These are phyloP conservation scores for Lentinus tigrinus DNA, from an alignment of 768 basidiomycete genomes.

Conservation along the genomic window DNA sequence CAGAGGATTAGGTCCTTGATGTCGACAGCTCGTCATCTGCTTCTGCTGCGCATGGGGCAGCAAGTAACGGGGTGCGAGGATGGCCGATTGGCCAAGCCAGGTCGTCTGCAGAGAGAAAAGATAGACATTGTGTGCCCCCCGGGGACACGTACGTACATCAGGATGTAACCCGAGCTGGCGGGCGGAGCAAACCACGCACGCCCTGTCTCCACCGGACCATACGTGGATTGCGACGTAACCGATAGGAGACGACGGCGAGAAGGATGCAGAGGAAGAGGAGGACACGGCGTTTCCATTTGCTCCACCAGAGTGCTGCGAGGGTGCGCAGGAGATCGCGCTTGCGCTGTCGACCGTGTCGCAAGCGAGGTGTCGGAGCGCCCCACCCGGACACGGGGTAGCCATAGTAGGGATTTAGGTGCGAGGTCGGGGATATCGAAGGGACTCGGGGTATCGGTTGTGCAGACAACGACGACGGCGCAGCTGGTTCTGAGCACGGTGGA, in stretches of 20 bases:
- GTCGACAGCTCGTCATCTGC: background rate
- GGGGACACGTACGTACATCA: background rate
- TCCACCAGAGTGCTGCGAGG: conserved; percentile 63
- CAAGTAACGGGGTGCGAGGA: no score
- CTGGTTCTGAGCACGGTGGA: conserved; percentile 12
- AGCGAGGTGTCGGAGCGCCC: conserved; percentile 36
- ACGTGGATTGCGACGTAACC: conserved; percentile 3
- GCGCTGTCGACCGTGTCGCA: conserved; percentile 63
- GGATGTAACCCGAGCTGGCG: background rate
- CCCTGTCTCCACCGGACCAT: conserved; percentile 2
- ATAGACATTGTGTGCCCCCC: background rate
- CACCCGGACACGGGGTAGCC: conserved; percentile 58
- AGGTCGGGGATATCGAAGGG: conserved; percentile 48
- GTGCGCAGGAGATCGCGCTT: conserved; percentile 68
- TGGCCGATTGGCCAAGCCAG: no score
- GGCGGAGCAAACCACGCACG: background rate
- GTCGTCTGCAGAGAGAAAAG: background rate
- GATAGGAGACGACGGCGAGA: conserved; percentile 30
- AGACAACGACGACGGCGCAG: conserved; percentile 28
- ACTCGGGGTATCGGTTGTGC: conserved; percentile 6
- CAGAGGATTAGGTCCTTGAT: no score
- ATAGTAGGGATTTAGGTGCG: conserved; percentile 69
- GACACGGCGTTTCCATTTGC: conserved; percentile 49
- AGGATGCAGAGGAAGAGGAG: conserved; percentile 32
- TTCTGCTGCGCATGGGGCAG: background rate